Evolutionary conservation across 2,329 filamentous ascomycete genomes (phyloP).

Genomic region (Emmonsiellopsis sp.): DNA sequence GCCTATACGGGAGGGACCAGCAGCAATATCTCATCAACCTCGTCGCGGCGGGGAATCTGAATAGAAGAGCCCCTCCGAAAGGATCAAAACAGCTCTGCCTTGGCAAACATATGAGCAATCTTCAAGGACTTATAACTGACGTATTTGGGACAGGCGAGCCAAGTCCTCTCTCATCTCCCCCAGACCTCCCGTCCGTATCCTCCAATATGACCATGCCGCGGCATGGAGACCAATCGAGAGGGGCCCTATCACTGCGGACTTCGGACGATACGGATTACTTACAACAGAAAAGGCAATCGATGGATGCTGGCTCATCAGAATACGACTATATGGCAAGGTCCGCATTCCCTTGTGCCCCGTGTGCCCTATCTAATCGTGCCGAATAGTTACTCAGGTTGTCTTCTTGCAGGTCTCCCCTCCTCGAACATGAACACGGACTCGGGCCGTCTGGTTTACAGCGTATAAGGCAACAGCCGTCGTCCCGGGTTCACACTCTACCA

Average conservation of each 20-base stretch:
- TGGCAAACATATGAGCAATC: not conserved
- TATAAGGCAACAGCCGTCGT: conserved; percentile 76
- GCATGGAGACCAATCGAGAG: conserved; percentile 41
- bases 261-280: conserved; percentile 50
- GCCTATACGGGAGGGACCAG: no score
- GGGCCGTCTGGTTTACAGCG: conserved; percentile 80
- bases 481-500: conserved; percentile 53
- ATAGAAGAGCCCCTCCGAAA: no score
- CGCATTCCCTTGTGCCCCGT: conserved; percentile 23
- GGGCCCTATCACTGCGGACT: conserved; percentile 36
- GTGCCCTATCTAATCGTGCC: not conserved
- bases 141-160: conserved; percentile 23
- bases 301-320: conserved; percentile 60
- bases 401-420: conserved; percentile 60
- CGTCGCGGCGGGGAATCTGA: no score
- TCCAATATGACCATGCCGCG: conserved; percentile 26
- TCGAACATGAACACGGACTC: conserved; percentile 82
- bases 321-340: conserved; percentile 68
- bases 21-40: no score
- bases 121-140: conserved; percentile 1
- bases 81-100: not conserved
- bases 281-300: conserved; percentile 59
- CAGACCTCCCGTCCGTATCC: conserved; percentile 26
- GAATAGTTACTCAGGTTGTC: not conserved
- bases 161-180: conserved; percentile 31